Conservation (phyloP, 164 flowering plant genomes). For the Stephania japonica region DNA sequence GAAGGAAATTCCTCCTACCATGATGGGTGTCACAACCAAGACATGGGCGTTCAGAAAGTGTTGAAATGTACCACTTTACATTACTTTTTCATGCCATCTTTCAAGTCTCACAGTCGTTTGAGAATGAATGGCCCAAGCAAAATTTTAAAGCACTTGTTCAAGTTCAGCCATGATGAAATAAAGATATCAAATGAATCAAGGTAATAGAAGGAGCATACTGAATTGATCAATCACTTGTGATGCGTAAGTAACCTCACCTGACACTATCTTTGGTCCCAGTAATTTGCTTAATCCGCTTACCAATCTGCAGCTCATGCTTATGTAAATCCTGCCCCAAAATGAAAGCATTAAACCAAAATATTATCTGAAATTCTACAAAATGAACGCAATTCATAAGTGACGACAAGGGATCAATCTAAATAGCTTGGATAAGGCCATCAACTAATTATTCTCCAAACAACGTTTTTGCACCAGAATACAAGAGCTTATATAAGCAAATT, state of each 20-base stretch:
- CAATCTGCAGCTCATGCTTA: constrained; percentile 42
- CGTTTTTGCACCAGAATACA: not conserved
- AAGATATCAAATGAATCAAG: not conserved
- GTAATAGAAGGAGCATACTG: not conserved
- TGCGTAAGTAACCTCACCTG: constrained; percentile 33
- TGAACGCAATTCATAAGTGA: not conserved
- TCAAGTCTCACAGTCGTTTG: too few relatives aligned
- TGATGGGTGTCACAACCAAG: too few relatives aligned
- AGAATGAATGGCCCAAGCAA: not conserved
- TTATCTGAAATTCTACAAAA: not conserved
- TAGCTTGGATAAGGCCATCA: not conserved
- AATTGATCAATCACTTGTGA: not conserved
- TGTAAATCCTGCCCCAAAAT: constrained; percentile 41
- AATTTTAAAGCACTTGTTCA: not conserved
- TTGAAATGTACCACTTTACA: too few relatives aligned
- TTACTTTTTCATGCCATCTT: too few relatives aligned
- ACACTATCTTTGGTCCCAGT: constrained; percentile 53
- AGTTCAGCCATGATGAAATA: not conserved
- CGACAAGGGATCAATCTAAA: not conserved
- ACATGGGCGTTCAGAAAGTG: too few relatives aligned
- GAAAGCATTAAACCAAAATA: constrained; percentile 3
- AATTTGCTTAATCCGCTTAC: constrained; percentile 46
- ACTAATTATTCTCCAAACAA: not conserved
- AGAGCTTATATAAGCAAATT: not conserved
- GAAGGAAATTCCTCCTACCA: too few relatives aligned